Base-by-base conservation (phyloP, 345 rosid species). In the Lepidium aucheri region DNA sequence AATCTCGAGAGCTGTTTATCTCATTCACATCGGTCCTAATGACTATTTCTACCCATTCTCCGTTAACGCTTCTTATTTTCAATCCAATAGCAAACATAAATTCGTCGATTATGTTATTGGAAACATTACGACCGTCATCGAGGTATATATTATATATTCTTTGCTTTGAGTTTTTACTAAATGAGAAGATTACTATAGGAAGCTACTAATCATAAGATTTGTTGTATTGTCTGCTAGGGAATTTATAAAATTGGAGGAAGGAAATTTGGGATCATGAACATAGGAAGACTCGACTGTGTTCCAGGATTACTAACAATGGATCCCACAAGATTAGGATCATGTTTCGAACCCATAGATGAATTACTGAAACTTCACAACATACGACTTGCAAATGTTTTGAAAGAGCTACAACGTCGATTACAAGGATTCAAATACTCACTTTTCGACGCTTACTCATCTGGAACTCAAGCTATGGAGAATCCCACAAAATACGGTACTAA, bases 241-340 rank as follows among this genome's bases (percentile, higher is more conserved):
- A 83, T 91, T 33, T 80, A 91, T 62, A 67, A 51, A 22, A 44
- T 32, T 3, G 96, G 98, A 13, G 96, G 91, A 28, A 76, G 91
- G 30, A 88, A 88, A 68, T 84, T 88, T 60, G 94, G 73, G 4
- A 78, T 91, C 49, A 70, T 81, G 59, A 85, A 84, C 73, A 42
- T 86, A 53, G 86, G 85, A 2, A 69, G 77, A 18, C 51, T 86
- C 5, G 96, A 91, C 6, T 91, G 96, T 70, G 12, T 88, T 18
- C 97, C 94, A 0, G 79, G 57, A 8, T 34, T 80, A 43, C 75
- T 88, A 73, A 60, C 79, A 13, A 20, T 78, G 53, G 73, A 70
- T 46, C 35, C 82, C 36, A 69, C 52, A 12, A 72, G 47, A 42
- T 28, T 54, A 63, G 84, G 86, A 10, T 78, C 80, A 46, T 88